Base-by-base conservation (phyloP, 768 basidiomycete genomes). In the Naganishia vaughanmartiniae region DNA sequence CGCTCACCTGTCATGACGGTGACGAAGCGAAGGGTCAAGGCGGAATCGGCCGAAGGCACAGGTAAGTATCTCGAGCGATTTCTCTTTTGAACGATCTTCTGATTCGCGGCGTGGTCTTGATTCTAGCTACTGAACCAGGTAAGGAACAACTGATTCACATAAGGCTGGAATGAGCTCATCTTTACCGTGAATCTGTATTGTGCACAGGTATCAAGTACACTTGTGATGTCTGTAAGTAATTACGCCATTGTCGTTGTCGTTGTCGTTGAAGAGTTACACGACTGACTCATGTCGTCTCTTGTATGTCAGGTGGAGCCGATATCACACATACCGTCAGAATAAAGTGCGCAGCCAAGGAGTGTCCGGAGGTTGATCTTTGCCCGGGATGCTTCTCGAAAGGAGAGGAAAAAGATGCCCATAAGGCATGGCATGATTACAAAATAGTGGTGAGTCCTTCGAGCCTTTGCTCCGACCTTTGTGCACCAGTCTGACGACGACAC, bases 271-370 rank as follows among this genome's bases (percentile, higher is more conserved):
- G 39, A n/a, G 24, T 56, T 15, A 28, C 17, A 14, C 34, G 31
- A 21, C 34, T 54, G 7, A 15, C 11, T 31, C 34, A 31, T 56
- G 26, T 45, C 14, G n/a, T 21, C 46, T 46, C 33, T 12, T 24
- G 45, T 21, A 42, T 12, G 30, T 9, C 65, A 78, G 77, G 94
- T 81, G 83, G 83, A 73, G 87, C 88, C 82, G 93, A 98, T 82
- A 86, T 98, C 74, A 97, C 96, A 3, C 93, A 97, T 79, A 91
- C 91, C n/a, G 88, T 96, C 72, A 90, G 94, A 72, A 92, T 99
- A 79, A 93, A 94, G 82, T 99, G 95, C 79, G 94, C 95, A 36
- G 90, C 81, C 57, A 70, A 77, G 36, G 79, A 76, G 31, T 83
- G 87, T 30, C 87, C 89, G 54, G 93, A 93, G 21, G 89, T 96